Base-by-base conservation (phyloP, 2,329 filamentous ascomycete species). In the Laburnicola sp. region DNA sequence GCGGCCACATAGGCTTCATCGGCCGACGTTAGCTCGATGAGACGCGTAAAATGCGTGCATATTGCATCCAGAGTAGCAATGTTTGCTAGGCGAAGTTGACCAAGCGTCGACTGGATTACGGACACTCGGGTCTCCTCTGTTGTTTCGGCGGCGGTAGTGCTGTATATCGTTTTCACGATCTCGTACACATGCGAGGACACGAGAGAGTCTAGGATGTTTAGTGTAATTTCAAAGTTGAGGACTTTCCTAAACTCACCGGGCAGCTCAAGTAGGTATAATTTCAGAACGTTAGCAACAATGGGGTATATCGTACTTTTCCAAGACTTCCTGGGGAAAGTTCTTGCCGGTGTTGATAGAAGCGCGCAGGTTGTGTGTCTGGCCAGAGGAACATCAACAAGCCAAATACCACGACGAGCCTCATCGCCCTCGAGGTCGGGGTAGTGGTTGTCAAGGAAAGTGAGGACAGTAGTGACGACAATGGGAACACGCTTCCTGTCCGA, bases 131-230 rank as follows among this genome's bases (percentile, higher is more conserved):
- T 86, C 45, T 86, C 81, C 63, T 96, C 89, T 3, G 86, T 64
- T 0, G 68, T 64, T 52, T 73, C 85, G 11, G 84, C 82, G 50
- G 96, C 90, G 36, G 88, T 82, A 9, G 91, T 87, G 10, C 89
- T 91, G 78, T 99, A 99, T 59, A 99, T 95, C 2, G 91, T 97
- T 76, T 96, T 92, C 70, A 99, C 87, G 68, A 99, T 97, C 76
- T 99, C 95, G 73, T 99, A 99, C 51, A 99, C 91, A 71, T 97
- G 93, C 35, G 91, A 96, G 50, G 94, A 97, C 55, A 99, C 93
- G 56, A 99, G 82, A n/a, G 94, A 97, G 75, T 99, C 94, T 94
- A 39, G 22, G 30, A 39, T 8, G 10, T 25, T 72, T 50, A 72
- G 65, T 37, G n/a, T 30, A n/a, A 21, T 21, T 45, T 5, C 56